A percentile compares a stretch with the other conserved stretches of the same genome.
Conservation (phyloP, 192 early-diverging fungal species). For the Coemansia sp. region DNA sequence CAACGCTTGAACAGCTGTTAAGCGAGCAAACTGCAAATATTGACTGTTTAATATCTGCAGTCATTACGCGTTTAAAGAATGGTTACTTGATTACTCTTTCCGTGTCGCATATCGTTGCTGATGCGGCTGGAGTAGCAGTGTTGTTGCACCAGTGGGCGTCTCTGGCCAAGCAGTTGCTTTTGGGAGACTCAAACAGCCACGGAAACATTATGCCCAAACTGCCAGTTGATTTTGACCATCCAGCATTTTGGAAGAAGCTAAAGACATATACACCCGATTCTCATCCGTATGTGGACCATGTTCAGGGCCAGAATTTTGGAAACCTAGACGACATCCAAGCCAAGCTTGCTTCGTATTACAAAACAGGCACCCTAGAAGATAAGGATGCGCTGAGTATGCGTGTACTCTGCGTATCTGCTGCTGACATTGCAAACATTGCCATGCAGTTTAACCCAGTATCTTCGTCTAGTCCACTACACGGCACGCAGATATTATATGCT, state of each 20-base stretch:
- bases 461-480: conserved; percentile 8
- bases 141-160: conserved; percentile 25
- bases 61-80: conserved; percentile 9
- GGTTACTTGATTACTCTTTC: conserved; percentile 18
- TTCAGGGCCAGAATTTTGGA: conserved; percentile 6
- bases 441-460: neutral
- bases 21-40: conserved; percentile 8
- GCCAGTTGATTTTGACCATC: conserved; percentile 20
- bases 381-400: conserved; percentile 3
- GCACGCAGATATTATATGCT: conserved; percentile 30
- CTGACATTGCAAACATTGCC: conserved; percentile 11
- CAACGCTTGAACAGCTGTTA: neutral
- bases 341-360: neutral
- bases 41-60: conserved; percentile 14
- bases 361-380: conserved; percentile 1
- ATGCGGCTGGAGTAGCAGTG: conserved; percentile 13
- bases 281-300: conserved; percentile 17
- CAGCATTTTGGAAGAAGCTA: conserved; percentile 14
- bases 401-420: conserved; percentile 15
- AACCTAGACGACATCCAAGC: neutral
- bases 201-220: conserved; percentile 3
- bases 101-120: conserved; percentile 23
- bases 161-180: conserved; percentile 1
- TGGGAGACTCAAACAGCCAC: neutral
- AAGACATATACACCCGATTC: neutral